Conservation (phyloP, 306 rosid genomes). For the Hippophae rhamnoides region DNA sequence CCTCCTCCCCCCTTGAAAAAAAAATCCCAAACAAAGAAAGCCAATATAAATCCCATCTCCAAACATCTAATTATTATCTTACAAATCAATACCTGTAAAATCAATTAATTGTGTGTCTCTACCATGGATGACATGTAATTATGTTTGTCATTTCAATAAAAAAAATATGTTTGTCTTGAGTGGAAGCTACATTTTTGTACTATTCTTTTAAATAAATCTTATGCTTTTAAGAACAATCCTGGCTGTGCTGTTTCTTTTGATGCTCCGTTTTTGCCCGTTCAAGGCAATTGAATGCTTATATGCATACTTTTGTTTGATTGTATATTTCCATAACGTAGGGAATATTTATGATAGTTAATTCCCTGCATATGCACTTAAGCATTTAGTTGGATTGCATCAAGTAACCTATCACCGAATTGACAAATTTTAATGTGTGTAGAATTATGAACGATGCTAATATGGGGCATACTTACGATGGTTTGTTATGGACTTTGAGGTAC, state of each 20-base stretch:
- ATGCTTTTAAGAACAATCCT: background rate
- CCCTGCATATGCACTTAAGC: background rate
- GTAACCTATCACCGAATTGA: conserved; percentile 14
- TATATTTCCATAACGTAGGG: conserved; percentile 6
- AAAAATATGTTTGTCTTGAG: background rate
- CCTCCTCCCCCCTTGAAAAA: background rate
- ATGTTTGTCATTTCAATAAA: background rate
- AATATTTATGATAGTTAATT: conserved; percentile 12
- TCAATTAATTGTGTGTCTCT: background rate
- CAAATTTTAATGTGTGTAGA: conserved; percentile 43
- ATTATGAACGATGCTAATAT: conserved; percentile 71
- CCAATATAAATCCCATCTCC: too few relatives aligned
- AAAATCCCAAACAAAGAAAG: background rate
- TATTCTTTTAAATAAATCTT: background rate
- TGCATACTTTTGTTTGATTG: conserved; percentile 8
- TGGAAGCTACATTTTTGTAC: background rate
- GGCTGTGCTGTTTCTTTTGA: background rate
- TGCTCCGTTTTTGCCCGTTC: background rate
- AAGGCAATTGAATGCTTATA: background rate
- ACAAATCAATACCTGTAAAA: too few relatives aligned
- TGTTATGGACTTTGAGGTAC: conserved; percentile 86
- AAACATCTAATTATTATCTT: too few relatives aligned
- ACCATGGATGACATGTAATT: background rate
- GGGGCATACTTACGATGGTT: conserved; percentile 70
- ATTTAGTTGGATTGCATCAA: conserved; percentile 5